Conservation (phyloP, 768 basidiomycete species). For the Gelatoporia subvermispora region DNA sequence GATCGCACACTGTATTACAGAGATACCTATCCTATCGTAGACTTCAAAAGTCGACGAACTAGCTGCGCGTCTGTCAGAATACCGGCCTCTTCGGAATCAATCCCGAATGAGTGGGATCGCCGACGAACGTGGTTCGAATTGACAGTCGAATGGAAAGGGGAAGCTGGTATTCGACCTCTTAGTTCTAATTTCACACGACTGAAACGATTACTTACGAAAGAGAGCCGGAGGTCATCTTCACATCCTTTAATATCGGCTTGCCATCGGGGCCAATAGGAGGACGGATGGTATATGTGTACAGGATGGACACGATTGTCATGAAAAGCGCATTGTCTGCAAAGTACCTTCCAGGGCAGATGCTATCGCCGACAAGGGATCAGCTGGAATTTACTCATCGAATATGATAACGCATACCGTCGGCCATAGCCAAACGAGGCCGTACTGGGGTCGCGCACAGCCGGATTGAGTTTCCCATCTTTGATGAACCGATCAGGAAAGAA, state of each 20-base stretch:
- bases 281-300: conserved; percentile 15
- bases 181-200: background rate
- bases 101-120: background rate
- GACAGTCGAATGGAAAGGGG: background rate
- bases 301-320: conserved; percentile 11
- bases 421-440: conserved; percentile 32
- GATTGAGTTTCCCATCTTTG: background rate
- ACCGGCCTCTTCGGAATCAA: too few species aligned
- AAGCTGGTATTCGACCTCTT: background rate
- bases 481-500: conserved; percentile 27
- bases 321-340: conserved; percentile 15
- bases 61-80: too few species aligned
- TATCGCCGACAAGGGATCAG: background rate
- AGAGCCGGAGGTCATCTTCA: conserved; percentile 37
- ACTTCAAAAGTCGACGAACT: too few species aligned
- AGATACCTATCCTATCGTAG: too few species aligned
- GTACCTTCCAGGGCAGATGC: conserved; percentile 12
- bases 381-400: background rate
- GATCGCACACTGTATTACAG: too few species aligned
- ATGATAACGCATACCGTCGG: conserved; percentile 15
- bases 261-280: conserved; percentile 38
- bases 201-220: conserved; percentile 31
- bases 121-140: background rate
- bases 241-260: conserved; percentile 29
- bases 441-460: conserved; percentile 23